Percentiles rank a stretch among this genome's conserved stretches.
phyloP scores from a whole-genome alignment of 352 stramenopile species.

The Globisporangium iwayamae region DNA sequence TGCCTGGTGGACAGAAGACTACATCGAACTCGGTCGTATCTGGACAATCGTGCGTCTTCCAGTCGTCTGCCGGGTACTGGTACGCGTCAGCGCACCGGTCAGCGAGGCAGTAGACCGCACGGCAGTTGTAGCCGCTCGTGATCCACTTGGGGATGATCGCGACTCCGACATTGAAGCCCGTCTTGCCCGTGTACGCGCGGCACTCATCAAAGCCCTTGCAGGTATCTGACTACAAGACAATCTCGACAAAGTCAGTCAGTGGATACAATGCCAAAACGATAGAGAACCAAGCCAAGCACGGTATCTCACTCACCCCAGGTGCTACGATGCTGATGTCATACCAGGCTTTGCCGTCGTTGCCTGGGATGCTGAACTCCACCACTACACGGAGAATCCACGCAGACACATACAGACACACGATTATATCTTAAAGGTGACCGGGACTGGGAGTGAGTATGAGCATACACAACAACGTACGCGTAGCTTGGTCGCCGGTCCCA shows the following conservation, averaged over 20 bases:
- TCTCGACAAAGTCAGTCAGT: neutral
- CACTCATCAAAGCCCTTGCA: conserved; percentile 13
- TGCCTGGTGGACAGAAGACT: conserved; percentile 29
- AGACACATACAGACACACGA: neutral
- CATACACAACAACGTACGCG: conserved; percentile 13
- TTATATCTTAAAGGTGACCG: too few relatives aligned
- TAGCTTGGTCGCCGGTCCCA: conserved; percentile 28
- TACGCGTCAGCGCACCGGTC: conserved; percentile 24
- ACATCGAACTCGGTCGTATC: conserved; percentile 14
- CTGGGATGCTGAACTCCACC: conserved; percentile 15
- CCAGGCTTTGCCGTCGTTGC: conserved; percentile 15
- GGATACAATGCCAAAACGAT: too few relatives aligned
- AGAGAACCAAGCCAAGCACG: neutral
- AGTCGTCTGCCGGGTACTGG: conserved; percentile 23
- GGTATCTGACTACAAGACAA: neutral
- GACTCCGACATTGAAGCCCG: conserved; percentile 42
- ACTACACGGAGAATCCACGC: neutral
- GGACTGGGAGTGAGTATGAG: too few relatives aligned
- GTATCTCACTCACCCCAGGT: neutral
- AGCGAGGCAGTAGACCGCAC: conserved; percentile 24
- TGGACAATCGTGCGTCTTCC: conserved; percentile 24
- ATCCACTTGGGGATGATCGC: conserved; percentile 26
- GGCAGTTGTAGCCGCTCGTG: conserved; percentile 27
- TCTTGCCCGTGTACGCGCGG: conserved; percentile 15
- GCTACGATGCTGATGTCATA: conserved; percentile 17